Evolutionary conservation across 2,329 filamentous ascomycete genomes (phyloP), one percentile per base, ranked within the genome.

Genomic region (Sclerotinia spermophila): DNA sequence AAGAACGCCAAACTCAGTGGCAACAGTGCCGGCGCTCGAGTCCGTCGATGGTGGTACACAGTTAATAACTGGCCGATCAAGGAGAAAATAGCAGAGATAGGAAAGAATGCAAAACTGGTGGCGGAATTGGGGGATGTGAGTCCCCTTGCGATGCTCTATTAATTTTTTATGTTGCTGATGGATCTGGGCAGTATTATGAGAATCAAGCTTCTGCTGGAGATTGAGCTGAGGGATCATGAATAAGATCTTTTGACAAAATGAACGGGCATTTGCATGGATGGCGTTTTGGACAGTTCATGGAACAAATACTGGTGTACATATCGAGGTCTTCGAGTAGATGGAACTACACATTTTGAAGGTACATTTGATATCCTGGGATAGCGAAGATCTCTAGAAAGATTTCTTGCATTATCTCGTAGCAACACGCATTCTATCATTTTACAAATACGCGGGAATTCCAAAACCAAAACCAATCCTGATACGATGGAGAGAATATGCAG

Each of bases 1-100:
- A 86, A 87, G 72, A 91, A 86, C 71, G 90, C 92, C 21, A 89
- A 90, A 78, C 85, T 97, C 75, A 89, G 89, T 73, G 96, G 96
- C 13, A 89, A 88, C 76, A 90, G 89, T 38, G 83, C 92, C 24
- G 96, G 96, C 33, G 93, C 92, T 10, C 88, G 87, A 75, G 82
- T 96, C 64, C 86, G 96, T 76, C 86, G 94, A 75, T 98, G 95
- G 96, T 99, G 96, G 95, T 97, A 93, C 83, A 88, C 87, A 33
- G 92, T 97, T 27, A 98, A 98, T 79, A 93, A 96, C 78, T 98
- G 96, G 96, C 85, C 86, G 64, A 81, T 95, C 6, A 90, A 91
- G 19, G 75, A 75, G 42, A 69, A 42, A 24, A 59, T 75, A 42
- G 74, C 66, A 58, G 68, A 71, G n/a, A 67, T 75, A 60, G 72